Evolutionary conservation across 345 rosid genomes (phyloP), one percentile per base, ranked within the genome.

Genomic region (Cardiospermum halicacabum): DNA sequence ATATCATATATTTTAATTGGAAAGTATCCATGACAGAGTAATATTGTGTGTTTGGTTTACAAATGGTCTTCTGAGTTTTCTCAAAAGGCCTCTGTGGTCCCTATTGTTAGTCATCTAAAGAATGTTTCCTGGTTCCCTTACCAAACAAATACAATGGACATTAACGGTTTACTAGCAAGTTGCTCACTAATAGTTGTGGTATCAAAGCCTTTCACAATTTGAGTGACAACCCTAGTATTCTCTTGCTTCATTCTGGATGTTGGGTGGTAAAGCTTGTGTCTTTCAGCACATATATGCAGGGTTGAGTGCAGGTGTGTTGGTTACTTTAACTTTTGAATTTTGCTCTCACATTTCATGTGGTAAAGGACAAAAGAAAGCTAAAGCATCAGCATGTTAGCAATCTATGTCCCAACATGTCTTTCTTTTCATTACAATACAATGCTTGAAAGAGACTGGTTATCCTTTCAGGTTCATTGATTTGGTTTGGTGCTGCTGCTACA

Each of bases 251-350:
- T 3, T 10, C 22, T 6, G 50, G 15, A 13, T 56, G 60, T 32
- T n/a, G 21, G 26, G 31, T 31, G 60, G 60, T 56, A 19, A n/a
- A 43, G 60, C 30, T 55, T 30, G 58, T 27, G 39, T 43, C 65
- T 25, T 28, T 60, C 16, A 45, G 65, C 25, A 13, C n/a, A 18
- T 42, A 45, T 10, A 30, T 51, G 15, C 30, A n/a, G 25, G 56
- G 37, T n/a, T 62, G 11, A 34, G 3, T 27, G 39, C 26, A 43
- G 16, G 30, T n/a, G 42, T 27, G 25, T 60, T 3, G 26, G 39
- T 42, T n/a, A 7, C 49, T 39, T 25, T 5, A 43, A 53, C 12
- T 22, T 31, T 49, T 25, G 32, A 30, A 19, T 34, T 11, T 27
- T 16, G 22, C 12, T 21, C 45, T 27, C 21, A 32, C 56, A 21